A percentile compares a stretch with the other conserved stretches of the same genome.
Conservation (phyloP, 257 asterid genomes). For the Schizonepeta tenuifolia region DNA sequence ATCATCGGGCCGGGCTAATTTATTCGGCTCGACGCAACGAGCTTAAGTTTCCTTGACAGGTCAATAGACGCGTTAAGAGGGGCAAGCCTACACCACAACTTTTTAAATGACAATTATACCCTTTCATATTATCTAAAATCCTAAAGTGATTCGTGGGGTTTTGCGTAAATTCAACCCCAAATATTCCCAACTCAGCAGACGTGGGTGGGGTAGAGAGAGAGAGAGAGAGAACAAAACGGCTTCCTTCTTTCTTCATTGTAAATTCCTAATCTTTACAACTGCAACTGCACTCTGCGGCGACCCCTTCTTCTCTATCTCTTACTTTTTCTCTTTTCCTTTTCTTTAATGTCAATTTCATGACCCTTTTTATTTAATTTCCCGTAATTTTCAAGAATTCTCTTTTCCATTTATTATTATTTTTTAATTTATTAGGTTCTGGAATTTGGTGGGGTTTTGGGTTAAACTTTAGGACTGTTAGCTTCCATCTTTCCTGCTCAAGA, state of each 20-base stretch:
- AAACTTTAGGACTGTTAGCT: slow-evolving; percentile 7
- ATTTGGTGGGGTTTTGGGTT: slow-evolving; percentile 23
- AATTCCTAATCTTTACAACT: slow-evolving; percentile 50
- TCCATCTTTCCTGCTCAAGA: slow-evolving; percentile 6
- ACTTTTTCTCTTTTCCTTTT: not conserved
- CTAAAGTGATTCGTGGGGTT: not conserved
- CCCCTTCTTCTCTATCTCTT: slow-evolving; percentile 25
- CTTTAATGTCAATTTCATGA: not conserved
- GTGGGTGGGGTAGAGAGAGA: slow-evolving; percentile 4
- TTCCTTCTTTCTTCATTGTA: slow-evolving; percentile 37
- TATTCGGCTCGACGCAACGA: too few relatives aligned
- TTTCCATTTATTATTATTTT: too few relatives aligned
- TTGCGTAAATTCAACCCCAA: not conserved
- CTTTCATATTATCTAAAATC: too few relatives aligned
- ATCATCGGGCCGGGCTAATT: too few relatives aligned
- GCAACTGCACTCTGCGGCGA: slow-evolving; percentile 52
- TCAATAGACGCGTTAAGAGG: too few relatives aligned
- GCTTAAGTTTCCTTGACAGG: too few relatives aligned
- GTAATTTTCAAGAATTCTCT: not conserved
- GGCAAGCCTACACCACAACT: too few relatives aligned
- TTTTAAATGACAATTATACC: too few relatives aligned
- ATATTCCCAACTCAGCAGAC: not conserved
- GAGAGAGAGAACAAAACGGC: slow-evolving; percentile 48
- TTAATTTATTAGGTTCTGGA: not conserved
- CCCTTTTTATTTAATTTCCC: not conserved